phyloP scores from a whole-genome alignment of 495 filamentous ascomycete genomes.

The Neurospora sp. region DNA sequence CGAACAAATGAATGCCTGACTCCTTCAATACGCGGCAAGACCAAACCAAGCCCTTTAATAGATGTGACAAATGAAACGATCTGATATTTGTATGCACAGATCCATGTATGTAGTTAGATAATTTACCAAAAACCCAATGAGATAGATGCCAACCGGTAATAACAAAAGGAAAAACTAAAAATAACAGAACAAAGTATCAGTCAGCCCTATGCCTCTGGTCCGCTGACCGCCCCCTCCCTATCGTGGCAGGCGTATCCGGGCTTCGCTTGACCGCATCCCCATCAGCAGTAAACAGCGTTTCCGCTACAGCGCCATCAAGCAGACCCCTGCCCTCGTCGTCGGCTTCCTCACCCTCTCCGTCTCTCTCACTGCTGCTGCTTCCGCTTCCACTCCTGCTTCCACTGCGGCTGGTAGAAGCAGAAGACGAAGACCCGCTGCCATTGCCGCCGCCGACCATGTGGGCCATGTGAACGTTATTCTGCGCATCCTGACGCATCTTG shows the following conservation, averaged over 20 bases:
- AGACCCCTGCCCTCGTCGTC: conserved; percentile 16
- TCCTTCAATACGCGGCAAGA: neutral
- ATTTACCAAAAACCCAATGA: neutral
- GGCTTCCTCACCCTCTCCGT: conserved; percentile 11
- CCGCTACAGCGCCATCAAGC: neutral
- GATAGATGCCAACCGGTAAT: neutral
- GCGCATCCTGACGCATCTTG: conserved; percentile 72
- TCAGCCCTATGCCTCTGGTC: neutral
- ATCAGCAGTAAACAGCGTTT: neutral
- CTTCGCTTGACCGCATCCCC: neutral
- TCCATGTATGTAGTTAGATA: neutral
- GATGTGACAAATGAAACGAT: neutral
- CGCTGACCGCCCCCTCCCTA: neutral
- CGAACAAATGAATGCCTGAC: neutral
- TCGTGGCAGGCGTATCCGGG: neutral
- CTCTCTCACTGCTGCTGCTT: conserved; percentile 13
- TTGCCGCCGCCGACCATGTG: conserved; percentile 8
- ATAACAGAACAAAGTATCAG: neutral
- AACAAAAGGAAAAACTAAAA: neutral
- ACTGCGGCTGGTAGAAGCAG: neutral
- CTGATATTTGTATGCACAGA: neutral
- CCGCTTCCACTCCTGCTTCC: conserved; percentile 3
- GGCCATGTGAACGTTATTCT: conserved; percentile 29
- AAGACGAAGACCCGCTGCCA: conserved; percentile 1
- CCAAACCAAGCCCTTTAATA: neutral